These are phyloP conservation scores for Trichoderma asperellum DNA, from an alignment of 2,329 filamentous ascomycete species.

Conservation along the genomic window DNA sequence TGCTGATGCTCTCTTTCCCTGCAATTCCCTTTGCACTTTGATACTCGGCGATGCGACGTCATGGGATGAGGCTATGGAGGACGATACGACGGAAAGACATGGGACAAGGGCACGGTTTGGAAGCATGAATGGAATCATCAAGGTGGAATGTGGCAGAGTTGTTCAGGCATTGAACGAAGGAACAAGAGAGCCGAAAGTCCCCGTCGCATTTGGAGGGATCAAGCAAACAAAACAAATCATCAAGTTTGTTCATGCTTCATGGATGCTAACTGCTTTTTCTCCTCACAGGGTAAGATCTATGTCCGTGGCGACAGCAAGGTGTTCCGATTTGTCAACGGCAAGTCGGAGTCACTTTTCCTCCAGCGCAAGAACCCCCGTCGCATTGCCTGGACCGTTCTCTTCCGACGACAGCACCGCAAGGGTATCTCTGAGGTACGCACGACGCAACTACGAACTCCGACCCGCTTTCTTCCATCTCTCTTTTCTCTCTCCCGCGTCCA, in stretches of 20 bases:
- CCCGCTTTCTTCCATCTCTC: not conserved
- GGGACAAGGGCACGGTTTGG: not conserved
- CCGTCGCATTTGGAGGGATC: slow-evolving; percentile 5
- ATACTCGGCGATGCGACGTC: slow-evolving; percentile 34
- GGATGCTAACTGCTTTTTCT: slow-evolving; percentile 23
- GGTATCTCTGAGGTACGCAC: slow-evolving; percentile 97
- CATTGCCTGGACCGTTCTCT: slow-evolving; percentile 98
- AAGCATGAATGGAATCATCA: not conserved
- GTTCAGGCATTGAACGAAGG: not conserved
- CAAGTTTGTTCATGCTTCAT: not conserved
- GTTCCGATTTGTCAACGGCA: slow-evolving; percentile 99
- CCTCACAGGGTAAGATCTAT: slow-evolving; percentile 92
- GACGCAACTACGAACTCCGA: slow-evolving; percentile 10
- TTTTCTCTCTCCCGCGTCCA: not conserved
- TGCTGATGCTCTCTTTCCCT: slow-evolving; percentile 37
- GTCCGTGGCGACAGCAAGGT: slow-evolving; percentile 99
- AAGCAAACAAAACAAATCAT: not conserved
- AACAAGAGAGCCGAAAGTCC: not conserved
- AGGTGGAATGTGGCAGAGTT: not conserved
- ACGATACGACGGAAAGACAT: slow-evolving; percentile 1
- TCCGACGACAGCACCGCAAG: slow-evolving; percentile 99
- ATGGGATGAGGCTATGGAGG: slow-evolving; percentile 4
- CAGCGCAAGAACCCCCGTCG: slow-evolving; percentile 99
- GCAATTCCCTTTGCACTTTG: slow-evolving; percentile 4
- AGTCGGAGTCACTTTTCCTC: slow-evolving; percentile 99